Conservation (phyloP, 2,329 filamentous ascomycete species). For the Trichoderma brevicompactum region DNA sequence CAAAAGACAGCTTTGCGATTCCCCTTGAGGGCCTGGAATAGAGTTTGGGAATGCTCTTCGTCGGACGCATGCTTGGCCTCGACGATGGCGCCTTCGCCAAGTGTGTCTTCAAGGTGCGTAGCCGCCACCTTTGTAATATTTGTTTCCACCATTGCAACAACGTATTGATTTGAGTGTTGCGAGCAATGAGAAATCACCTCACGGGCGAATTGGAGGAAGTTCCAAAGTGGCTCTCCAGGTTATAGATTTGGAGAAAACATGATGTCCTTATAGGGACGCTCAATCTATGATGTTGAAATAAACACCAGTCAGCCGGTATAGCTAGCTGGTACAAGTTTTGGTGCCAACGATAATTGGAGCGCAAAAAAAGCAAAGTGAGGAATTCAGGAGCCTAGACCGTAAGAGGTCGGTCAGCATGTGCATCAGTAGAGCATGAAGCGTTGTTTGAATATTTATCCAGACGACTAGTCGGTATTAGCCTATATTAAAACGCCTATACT, state of each 20-base stretch:
- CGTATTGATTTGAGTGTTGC: too few relatives aligned
- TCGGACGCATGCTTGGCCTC: slow-evolving; percentile 25
- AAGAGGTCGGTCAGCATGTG: background rate
- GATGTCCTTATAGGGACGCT: slow-evolving; percentile 6
- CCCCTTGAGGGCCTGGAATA: slow-evolving; percentile 33
- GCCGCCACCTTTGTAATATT: slow-evolving; percentile 21
- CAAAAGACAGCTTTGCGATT: slow-evolving; percentile 46
- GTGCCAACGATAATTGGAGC: slow-evolving; percentile 10
- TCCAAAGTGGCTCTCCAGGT: background rate
- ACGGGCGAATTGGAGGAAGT: too few relatives aligned
- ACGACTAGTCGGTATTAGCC: slow-evolving; percentile 18
- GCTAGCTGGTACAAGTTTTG: background rate
- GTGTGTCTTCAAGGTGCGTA: slow-evolving; percentile 14
- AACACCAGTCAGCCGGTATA: background rate
- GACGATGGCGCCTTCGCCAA: slow-evolving; percentile 23
- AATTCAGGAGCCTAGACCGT: slow-evolving; percentile 3
- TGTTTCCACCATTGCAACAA: slow-evolving; percentile 12
- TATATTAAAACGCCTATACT: background rate
- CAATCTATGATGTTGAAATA: background rate
- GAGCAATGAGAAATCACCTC: background rate
- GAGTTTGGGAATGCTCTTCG: slow-evolving; percentile 23
- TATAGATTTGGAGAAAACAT: background rate
- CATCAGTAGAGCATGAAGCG: background rate
- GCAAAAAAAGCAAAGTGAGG: slow-evolving; percentile 4
- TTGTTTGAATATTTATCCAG: slow-evolving; percentile 15